Percentiles rank a stretch among this genome's conserved stretches.
These are phyloP conservation scores for Avena sativa DNA, from an alignment of 176 grass and related monocot genomes.

Conservation along the genomic window DNA sequence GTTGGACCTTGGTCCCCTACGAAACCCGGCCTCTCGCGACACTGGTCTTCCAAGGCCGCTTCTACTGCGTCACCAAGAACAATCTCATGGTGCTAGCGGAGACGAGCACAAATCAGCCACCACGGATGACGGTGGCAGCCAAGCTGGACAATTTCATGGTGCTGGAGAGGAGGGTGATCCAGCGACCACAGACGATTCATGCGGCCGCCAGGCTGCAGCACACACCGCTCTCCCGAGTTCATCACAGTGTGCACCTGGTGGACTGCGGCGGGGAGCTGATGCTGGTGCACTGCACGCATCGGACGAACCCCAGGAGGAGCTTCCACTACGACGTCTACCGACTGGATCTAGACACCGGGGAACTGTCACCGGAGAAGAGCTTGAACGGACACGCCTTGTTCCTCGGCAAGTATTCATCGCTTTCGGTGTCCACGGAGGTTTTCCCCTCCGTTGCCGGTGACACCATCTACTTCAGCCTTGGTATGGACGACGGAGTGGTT, in stretches of 20 bases:
- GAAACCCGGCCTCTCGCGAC: neutral
- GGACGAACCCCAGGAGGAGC: neutral
- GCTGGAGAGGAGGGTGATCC: too few species aligned
- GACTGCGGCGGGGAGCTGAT: neutral
- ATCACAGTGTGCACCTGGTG: neutral
- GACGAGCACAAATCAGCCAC: neutral
- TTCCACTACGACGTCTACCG: neutral
- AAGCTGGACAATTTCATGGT: neutral
- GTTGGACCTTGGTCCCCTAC: neutral
- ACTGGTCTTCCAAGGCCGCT: neutral
- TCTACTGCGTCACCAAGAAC: neutral
- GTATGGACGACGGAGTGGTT: neutral
- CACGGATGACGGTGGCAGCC: neutral
- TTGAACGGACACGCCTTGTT: too few species aligned
- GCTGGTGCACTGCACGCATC: neutral
- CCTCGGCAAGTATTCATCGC: too few species aligned
- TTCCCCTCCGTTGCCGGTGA: too few species aligned
- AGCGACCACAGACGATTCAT: too few species aligned
- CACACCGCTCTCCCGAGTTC: neutral
- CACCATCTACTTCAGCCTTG: neutral
- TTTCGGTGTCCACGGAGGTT: too few species aligned
- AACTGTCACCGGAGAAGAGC: too few species aligned
- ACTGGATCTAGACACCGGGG: neutral
- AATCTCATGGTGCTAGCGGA: neutral
- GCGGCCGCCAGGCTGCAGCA: neutral